Evolutionary conservation across 176 grass and related monocot species (phyloP).

Genomic region (Phoenix dactylifera): DNA sequence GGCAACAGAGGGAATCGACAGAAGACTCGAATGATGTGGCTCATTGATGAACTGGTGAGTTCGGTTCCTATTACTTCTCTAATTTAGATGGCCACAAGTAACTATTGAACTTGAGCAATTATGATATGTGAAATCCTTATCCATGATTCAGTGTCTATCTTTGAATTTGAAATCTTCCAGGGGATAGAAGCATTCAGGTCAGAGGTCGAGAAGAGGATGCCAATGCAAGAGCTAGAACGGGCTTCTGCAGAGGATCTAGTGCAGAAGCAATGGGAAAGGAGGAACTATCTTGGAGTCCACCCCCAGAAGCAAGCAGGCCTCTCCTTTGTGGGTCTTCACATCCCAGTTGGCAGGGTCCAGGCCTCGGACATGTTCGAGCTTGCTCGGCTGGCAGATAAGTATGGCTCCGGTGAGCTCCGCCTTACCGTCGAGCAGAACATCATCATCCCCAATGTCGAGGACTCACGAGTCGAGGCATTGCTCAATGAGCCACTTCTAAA

Average conservation of each 20-base stretch:
- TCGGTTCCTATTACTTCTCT: neutral
- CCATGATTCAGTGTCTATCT: neutral
- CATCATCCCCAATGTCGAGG: slow-evolving; percentile 65
- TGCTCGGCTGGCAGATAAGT: slow-evolving; percentile 69
- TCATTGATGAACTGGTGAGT: slow-evolving; percentile 92
- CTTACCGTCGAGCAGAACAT: slow-evolving; percentile 94
- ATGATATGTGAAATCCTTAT: no score
- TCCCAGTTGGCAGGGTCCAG: slow-evolving; percentile 68
- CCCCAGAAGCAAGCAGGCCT: slow-evolving; percentile 75
- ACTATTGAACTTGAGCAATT: no score
- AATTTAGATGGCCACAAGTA: no score
- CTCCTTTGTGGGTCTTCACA: slow-evolving; percentile 71
- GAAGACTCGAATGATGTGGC: slow-evolving; percentile 99
- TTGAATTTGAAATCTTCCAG: slow-evolving; percentile 9
- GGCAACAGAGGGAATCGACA: slow-evolving; percentile 72
- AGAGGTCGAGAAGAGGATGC: slow-evolving; percentile 87
- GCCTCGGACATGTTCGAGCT: slow-evolving; percentile 85
- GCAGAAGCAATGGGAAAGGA: slow-evolving; percentile 59
- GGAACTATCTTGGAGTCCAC: slow-evolving; percentile 69
- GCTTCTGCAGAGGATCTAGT: slow-evolving; percentile 45
- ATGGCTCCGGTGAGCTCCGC: slow-evolving; percentile 71
- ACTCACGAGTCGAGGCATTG: slow-evolving; percentile 37
- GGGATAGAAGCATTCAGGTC: slow-evolving; percentile 77
- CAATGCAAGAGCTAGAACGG: slow-evolving; percentile 38
- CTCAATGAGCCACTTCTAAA: slow-evolving; percentile 58